phyloP scores from a whole-genome alignment of 352 stramenopile species.

The Thalassiosira livingstoniorum region DNA sequence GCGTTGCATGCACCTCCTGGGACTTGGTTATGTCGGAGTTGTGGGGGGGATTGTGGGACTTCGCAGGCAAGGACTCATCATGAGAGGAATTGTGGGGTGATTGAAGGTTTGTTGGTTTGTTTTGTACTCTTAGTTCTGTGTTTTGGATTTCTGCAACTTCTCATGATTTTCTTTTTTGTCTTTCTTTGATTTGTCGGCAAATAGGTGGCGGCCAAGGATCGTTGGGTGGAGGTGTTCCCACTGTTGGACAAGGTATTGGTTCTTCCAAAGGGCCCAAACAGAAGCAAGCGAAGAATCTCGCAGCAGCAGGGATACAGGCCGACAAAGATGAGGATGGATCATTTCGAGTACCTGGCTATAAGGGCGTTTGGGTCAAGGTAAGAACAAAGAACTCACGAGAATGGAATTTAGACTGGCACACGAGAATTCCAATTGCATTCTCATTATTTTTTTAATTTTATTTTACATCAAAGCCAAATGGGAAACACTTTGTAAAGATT shows the following conservation, averaged over 20 bases:
- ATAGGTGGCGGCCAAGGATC: conserved; percentile 10
- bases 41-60: conserved; percentile 79
- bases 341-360: conserved; percentile 66
- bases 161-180: background rate
- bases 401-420: too few species aligned
- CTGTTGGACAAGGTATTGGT: conserved; percentile 28
- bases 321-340: conserved; percentile 55
- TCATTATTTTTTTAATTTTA: too few species aligned
- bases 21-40: conserved; percentile 83
- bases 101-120: conserved; percentile 26
- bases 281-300: conserved; percentile 56
- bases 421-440: too few species aligned
- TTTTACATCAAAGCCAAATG: too few species aligned
- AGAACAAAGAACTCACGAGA: too few species aligned
- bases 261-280: conserved; percentile 45
- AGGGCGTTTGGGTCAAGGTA: conserved; percentile 77
- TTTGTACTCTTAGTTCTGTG: background rate
- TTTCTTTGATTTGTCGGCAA: background rate
- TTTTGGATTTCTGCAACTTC: background rate
- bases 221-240: conserved; percentile 12
- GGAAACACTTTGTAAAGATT: conserved; percentile 83
- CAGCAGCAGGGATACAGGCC: conserved; percentile 38
- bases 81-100: conserved; percentile 74
- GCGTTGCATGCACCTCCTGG: conserved; percentile 78
- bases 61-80: conserved; percentile 78